These are phyloP conservation scores for Platismatia glauca DNA, from an alignment of 495 filamentous ascomycete genomes.

Conservation along the genomic window DNA sequence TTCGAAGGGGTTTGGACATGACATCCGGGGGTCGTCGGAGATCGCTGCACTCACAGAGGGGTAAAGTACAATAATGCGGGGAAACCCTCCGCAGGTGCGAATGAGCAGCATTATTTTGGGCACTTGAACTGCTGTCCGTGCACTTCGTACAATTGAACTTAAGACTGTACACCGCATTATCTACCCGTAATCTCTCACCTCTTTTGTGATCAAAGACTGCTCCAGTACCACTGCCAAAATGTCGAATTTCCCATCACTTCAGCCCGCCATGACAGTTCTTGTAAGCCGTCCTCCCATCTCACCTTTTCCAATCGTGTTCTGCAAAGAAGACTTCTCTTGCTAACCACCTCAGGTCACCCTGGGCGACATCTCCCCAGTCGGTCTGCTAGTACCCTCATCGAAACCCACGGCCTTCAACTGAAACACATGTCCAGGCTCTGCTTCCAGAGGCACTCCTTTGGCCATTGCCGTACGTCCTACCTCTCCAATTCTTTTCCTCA, in stretches of 20 bases:
- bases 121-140: too few species aligned
- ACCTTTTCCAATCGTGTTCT: background rate
- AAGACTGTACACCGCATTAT: too few species aligned
- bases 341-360: constrained; percentile 22
- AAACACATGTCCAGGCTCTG: constrained; percentile 14
- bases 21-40: too few species aligned
- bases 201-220: too few species aligned
- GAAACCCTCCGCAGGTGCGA: too few species aligned
- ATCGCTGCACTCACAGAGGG: too few species aligned
- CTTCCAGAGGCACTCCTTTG: constrained; percentile 22
- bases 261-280: constrained; percentile 39
- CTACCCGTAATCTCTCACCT: too few species aligned
- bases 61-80: too few species aligned
- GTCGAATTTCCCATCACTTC: constrained; percentile 31
- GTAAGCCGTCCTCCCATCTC: constrained; percentile 22
- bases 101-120: too few species aligned
- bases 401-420: background rate
- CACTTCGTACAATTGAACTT: too few species aligned
- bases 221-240: background rate
- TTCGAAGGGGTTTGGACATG: too few species aligned
- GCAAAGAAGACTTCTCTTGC: background rate
- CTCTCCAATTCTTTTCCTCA: background rate
- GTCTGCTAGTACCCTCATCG: constrained; percentile 3
- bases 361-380: constrained; percentile 22
- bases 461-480: constrained; percentile 26